These are phyloP conservation scores for Hanseniaspora thailandica DNA, from an alignment of 805 yeast genomes.

Conservation along the genomic window DNA sequence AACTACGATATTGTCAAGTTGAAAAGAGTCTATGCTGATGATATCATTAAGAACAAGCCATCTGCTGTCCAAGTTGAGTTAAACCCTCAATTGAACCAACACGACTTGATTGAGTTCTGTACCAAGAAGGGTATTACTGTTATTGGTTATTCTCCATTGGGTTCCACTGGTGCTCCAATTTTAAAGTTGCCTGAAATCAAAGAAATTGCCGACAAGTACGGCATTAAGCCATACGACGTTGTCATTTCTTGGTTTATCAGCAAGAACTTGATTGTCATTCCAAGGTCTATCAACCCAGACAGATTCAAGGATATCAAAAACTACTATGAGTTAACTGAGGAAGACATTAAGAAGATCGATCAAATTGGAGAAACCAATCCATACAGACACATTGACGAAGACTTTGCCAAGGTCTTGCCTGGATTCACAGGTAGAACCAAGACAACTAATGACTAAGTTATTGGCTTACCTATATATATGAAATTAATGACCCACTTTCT, in stretches of 20 bases:
- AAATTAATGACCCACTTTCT: no score
- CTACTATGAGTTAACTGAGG: constrained; percentile 31
- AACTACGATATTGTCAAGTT: constrained; percentile 36
- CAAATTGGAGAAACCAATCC: constrained; percentile 26
- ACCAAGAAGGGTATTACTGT: constrained; percentile 41
- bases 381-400: constrained; percentile 27
- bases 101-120: constrained; percentile 42
- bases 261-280: constrained; percentile 50
- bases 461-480: background rate
- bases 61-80: constrained; percentile 52
- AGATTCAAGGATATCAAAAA: constrained; percentile 40
- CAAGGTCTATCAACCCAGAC: constrained; percentile 58
- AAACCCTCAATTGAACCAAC: constrained; percentile 64
- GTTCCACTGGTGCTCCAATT: constrained; percentile 55
- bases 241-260: constrained; percentile 52
- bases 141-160: constrained; percentile 53
- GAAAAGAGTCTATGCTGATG: constrained; percentile 33
- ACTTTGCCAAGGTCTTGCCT: constrained; percentile 23
- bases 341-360: constrained; percentile 33
- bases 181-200: constrained; percentile 39
- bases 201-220: constrained; percentile 46
- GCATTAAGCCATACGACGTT: constrained; percentile 43
- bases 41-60: constrained; percentile 36
- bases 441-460: background rate
- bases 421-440: constrained; percentile 22